Conservation (phyloP, 1,284 basidiomycete genomes). For the Fistulina hepatica region DNA sequence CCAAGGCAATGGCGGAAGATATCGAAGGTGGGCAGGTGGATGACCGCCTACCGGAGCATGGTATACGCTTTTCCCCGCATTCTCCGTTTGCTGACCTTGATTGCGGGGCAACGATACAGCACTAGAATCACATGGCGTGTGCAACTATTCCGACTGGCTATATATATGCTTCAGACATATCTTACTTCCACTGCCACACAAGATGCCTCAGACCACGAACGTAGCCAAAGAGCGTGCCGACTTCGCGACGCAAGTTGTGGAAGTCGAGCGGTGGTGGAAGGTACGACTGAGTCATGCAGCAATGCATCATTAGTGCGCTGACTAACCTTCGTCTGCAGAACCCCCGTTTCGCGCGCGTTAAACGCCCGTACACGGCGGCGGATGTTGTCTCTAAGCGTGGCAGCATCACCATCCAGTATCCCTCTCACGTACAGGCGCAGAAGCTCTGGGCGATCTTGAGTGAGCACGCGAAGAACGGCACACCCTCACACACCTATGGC, state of each 20-base stretch:
- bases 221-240: constrained; percentile 53
- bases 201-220: constrained; percentile 12
- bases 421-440: constrained; percentile 77
- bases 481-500: constrained; percentile 91
- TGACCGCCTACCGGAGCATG: too few species aligned
- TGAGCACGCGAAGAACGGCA: constrained; percentile 57
- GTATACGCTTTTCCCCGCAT: too few species aligned
- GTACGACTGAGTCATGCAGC: constrained; percentile 30
- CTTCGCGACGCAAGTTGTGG: constrained; percentile 75
- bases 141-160: too few species aligned
- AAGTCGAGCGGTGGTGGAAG: constrained; percentile 91
- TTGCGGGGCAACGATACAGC: too few species aligned
- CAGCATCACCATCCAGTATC: constrained; percentile 77
- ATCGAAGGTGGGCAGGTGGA: too few species aligned
- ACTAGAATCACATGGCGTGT: too few species aligned
- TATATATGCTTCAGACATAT: too few species aligned
- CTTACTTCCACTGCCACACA: constrained; percentile 9
- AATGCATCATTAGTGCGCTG: constrained; percentile 5
- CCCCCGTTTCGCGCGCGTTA: constrained; percentile 77
- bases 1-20: too few species aligned
- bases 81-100: too few species aligned
- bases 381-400: constrained; percentile 94
- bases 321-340: constrained; percentile 34
- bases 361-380: constrained; percentile 85
- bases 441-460: constrained; percentile 74